A percentile compares a stretch with the other conserved stretches of the same genome.
These are phyloP conservation scores for Taxillus chinensis DNA, from an alignment of 164 flowering plant species.

Conservation along the genomic window DNA sequence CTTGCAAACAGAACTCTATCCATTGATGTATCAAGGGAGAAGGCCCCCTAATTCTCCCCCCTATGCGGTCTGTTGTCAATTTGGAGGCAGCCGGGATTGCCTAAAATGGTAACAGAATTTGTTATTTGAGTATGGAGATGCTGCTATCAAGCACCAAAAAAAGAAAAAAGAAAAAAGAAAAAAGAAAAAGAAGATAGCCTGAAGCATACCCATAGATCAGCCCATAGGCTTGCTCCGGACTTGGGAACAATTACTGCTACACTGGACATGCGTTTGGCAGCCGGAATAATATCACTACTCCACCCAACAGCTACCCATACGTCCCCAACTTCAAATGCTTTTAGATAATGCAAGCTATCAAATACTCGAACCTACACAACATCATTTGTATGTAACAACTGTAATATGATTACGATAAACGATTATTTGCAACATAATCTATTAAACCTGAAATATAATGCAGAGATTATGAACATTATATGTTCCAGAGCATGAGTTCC, in stretches of 20 bases:
- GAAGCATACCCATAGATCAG: constrained; percentile 79
- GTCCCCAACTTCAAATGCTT: constrained; percentile 84
- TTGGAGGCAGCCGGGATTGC: constrained; percentile 62
- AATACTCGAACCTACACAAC: constrained; percentile 63
- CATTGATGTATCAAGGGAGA: constrained; percentile 83
- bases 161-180: neutral
- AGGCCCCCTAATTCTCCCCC: constrained; percentile 79
- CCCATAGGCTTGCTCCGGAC: constrained; percentile 94
- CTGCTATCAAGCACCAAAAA: no score
- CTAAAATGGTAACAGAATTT: constrained; percentile 24
- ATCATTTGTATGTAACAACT: constrained; percentile 4
- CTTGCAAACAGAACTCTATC: constrained; percentile 87
- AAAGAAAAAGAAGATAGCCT: neutral
- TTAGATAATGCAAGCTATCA: constrained; percentile 68
- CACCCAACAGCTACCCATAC: constrained; percentile 99
- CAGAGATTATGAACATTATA: no score
- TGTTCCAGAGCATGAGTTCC: no score
- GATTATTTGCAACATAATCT: no score
- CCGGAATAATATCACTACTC: constrained; percentile 86
- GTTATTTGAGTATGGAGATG: no score
- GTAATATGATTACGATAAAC: neutral
- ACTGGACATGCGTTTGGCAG: constrained; percentile 74
- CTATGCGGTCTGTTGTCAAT: constrained; percentile 34
- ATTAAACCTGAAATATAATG: no score
- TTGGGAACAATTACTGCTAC: constrained; percentile 83